A percentile compares a stretch with the other conserved stretches of the same genome.
Conservation (phyloP, 2,329 filamentous ascomycete species). For the Aphanoascus verrucosus region DNA sequence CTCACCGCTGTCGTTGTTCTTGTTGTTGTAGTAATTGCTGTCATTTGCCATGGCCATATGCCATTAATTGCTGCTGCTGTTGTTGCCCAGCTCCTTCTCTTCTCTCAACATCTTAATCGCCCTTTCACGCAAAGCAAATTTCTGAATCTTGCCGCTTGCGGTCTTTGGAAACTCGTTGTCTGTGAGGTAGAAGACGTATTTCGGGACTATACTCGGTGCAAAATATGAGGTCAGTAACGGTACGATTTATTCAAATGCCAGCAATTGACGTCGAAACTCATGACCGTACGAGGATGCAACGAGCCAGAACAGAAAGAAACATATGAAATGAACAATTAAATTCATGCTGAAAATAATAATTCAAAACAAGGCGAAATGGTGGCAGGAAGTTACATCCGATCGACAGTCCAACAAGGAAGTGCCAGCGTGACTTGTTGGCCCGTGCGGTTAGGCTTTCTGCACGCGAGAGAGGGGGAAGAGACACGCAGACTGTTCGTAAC, state of each 20-base stretch:
- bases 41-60: not conserved
- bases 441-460: not conserved
- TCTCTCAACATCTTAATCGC: conserved; percentile 43
- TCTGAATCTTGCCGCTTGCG: conserved; percentile 92
- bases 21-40: not conserved
- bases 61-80: not conserved
- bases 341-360: not conserved
- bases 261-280: not conserved
- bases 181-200: conserved; percentile 71
- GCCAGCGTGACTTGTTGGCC: not conserved
- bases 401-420: not conserved
- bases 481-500: not conserved
- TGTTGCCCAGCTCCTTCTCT: conserved; percentile 10
- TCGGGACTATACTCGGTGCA: conserved; percentile 49
- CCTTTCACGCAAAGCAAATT: conserved; percentile 68
- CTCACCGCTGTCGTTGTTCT: not conserved
- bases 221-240: not conserved
- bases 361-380: not conserved
- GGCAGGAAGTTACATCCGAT: conserved; percentile 3
- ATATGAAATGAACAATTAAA: not conserved
- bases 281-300: not conserved
- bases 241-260: not conserved
- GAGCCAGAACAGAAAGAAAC: not conserved
- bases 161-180: conserved; percentile 77
- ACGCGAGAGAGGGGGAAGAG: not conserved